Evolutionary conservation across 768 basidiomycete species (phyloP).

Genomic region (Russula sp.): DNA sequence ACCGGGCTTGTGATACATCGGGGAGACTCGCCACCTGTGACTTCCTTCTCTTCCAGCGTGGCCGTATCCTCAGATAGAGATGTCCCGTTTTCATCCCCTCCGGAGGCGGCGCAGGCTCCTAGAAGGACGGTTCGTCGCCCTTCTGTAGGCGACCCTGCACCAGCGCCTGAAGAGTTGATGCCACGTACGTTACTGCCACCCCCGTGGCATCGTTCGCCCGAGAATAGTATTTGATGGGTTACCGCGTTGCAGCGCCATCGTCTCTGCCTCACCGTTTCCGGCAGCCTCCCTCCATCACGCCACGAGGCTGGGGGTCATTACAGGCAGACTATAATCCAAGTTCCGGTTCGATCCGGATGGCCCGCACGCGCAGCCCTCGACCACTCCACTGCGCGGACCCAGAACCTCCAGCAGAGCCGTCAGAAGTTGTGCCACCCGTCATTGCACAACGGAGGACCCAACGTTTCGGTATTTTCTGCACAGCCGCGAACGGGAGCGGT

Average conservation of each 20-base stretch:
- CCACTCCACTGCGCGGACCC: neutral
- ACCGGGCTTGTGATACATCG: constrained; percentile 23
- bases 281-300: constrained; percentile 16
- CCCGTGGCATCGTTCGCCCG: neutral
- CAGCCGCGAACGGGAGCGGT: constrained; percentile 1
- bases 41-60: neutral
- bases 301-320: constrained; percentile 14
- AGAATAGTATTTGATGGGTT: constrained; percentile 3
- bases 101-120: neutral
- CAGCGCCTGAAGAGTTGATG: constrained; percentile 19
- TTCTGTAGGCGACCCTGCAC: neutral
- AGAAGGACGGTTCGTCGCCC: neutral
- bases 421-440: neutral
- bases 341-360: constrained; percentile 14
- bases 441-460: constrained; percentile 10
- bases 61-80: constrained; percentile 2
- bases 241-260: constrained; percentile 18
- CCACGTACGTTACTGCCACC: constrained; percentile 19
- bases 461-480: constrained; percentile 24
- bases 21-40: constrained; percentile 3
- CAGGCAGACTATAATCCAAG: constrained; percentile 11
- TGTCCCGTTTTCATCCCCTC: neutral
- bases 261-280: constrained; percentile 21
- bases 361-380: constrained; percentile 23
- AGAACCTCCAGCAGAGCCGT: neutral